phyloP scores from a whole-genome alignment of 1,284 basidiomycete species.

The Trichosporon asahii region DNA sequence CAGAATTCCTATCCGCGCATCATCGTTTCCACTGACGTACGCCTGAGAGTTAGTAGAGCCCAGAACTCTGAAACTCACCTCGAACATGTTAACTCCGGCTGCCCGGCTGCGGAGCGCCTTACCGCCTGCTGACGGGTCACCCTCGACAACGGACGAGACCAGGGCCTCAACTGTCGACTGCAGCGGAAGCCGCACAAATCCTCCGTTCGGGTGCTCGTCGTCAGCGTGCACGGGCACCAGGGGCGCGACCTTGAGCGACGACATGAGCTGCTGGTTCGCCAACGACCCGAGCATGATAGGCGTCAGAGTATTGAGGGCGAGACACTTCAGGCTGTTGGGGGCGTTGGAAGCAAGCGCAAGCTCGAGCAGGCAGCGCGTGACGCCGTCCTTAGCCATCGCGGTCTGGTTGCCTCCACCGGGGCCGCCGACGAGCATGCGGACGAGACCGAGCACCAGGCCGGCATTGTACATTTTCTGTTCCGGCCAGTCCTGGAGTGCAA shows the following conservation, averaged over 20 bases:
- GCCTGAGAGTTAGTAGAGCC: slow-evolving; percentile 28
- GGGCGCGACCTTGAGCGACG: slow-evolving; percentile 50
- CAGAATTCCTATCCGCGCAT: slow-evolving; percentile 51
- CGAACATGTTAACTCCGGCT: slow-evolving; percentile 54
- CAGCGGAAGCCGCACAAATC: slow-evolving; percentile 49
- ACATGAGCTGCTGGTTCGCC: slow-evolving; percentile 56
- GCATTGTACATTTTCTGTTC: slow-evolving; percentile 80
- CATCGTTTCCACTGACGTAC: slow-evolving; percentile 50
- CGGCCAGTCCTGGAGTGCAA: slow-evolving; percentile 95
- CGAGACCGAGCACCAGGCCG: slow-evolving; percentile 72
- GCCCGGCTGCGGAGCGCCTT: slow-evolving; percentile 49
- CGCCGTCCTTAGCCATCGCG: slow-evolving; percentile 59
- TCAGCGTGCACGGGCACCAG: slow-evolving; percentile 52
- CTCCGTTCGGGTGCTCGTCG: slow-evolving; percentile 50
- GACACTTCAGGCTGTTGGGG: slow-evolving; percentile 78
- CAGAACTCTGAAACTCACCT: slow-evolving; percentile 33
- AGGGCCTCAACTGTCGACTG: slow-evolving; percentile 52
- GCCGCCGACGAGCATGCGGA: slow-evolving; percentile 58
- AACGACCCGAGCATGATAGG: slow-evolving; percentile 55
- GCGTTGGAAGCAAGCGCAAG: slow-evolving; percentile 87
- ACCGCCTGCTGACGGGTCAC: slow-evolving; percentile 42
- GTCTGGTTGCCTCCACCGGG: slow-evolving; percentile 65
- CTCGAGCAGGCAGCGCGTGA: slow-evolving; percentile 80
- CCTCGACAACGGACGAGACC: slow-evolving; percentile 44
- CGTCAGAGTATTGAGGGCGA: slow-evolving; percentile 76